phyloP scores from a whole-genome alignment of 2,329 filamentous ascomycete genomes.

The Talaromyces sp. region DNA sequence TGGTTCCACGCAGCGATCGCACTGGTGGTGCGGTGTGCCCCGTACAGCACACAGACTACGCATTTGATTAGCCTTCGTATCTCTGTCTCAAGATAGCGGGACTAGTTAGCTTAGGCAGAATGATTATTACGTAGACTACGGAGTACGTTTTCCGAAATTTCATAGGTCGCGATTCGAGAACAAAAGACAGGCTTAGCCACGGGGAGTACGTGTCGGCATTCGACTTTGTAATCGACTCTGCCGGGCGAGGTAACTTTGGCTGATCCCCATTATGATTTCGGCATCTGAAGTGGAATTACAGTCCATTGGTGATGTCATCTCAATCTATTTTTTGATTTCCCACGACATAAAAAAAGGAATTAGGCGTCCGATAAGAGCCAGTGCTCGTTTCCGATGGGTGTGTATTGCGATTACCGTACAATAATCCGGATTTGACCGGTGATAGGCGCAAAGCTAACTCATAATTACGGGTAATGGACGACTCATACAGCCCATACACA shows the following conservation, averaged over 20 bases:
- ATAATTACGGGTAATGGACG: not conserved
- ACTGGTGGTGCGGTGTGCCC: not conserved
- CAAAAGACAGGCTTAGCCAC: not conserved
- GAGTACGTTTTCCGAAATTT: not conserved
- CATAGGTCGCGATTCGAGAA: not conserved
- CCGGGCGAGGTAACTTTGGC: not conserved
- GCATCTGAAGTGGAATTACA: not conserved
- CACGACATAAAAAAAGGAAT: not conserved
- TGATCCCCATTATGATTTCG: not conserved
- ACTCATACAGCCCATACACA: not conserved
- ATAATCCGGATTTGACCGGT: not conserved
- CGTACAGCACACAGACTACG: not conserved
- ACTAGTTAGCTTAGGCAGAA: not conserved
- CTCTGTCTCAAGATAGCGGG: slow-evolving; percentile 2
- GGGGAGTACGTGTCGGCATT: not conserved
- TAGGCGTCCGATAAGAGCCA: not conserved
- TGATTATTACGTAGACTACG: not conserved
- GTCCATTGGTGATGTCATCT: not conserved
- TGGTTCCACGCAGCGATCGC: not conserved
- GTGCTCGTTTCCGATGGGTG: not conserved
- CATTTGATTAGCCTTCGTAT: not conserved
- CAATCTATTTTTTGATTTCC: not conserved
- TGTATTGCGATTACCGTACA: slow-evolving; percentile 1
- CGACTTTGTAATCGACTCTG: not conserved
- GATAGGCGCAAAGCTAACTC: slow-evolving; percentile 2